These are phyloP conservation scores for Cladosporium sp. DNA, from an alignment of 2,329 filamentous ascomycete species.

Conservation along the genomic window DNA sequence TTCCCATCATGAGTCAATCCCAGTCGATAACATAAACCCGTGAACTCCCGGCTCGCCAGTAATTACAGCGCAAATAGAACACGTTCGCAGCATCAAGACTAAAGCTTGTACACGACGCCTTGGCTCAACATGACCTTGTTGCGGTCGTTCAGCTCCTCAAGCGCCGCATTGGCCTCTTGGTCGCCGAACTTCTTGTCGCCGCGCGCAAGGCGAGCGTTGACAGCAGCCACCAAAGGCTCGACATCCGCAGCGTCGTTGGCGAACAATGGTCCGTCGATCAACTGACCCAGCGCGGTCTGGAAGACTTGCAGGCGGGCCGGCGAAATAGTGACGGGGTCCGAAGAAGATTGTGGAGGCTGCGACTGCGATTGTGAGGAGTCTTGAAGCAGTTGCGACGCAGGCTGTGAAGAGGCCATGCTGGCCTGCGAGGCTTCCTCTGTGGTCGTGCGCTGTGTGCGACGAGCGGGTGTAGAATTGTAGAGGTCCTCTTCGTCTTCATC, in stretches of 20 bases:
- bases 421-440: slow-evolving; percentile 43
- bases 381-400: slow-evolving; percentile 64
- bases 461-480: slow-evolving; percentile 50
- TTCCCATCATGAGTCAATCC: background rate
- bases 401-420: slow-evolving; percentile 76
- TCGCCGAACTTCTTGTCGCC: slow-evolving; percentile 59
- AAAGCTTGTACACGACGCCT: slow-evolving; percentile 49
- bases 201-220: slow-evolving; percentile 68
- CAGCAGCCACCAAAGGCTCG: slow-evolving; percentile 67
- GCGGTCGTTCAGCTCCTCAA: slow-evolving; percentile 72
- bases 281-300: slow-evolving; percentile 73
- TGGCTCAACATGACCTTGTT: slow-evolving; percentile 79
- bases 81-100: slow-evolving; percentile 3
- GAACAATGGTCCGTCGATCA: slow-evolving; percentile 81
- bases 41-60: background rate
- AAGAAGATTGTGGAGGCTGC: slow-evolving; percentile 11
- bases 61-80: background rate
- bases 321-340: slow-evolving; percentile 47
- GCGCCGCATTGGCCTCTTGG: slow-evolving; percentile 69
- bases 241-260: slow-evolving; percentile 78
- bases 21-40: background rate
- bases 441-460: slow-evolving; percentile 40
- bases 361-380: slow-evolving; percentile 50
- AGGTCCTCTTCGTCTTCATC: slow-evolving; percentile 52
- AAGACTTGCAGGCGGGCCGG: slow-evolving; percentile 67